Percentiles rank a stretch among this genome's conserved stretches.
Conservation (phyloP, 345 rosid genomes). For the Kandelia obovata region DNA sequence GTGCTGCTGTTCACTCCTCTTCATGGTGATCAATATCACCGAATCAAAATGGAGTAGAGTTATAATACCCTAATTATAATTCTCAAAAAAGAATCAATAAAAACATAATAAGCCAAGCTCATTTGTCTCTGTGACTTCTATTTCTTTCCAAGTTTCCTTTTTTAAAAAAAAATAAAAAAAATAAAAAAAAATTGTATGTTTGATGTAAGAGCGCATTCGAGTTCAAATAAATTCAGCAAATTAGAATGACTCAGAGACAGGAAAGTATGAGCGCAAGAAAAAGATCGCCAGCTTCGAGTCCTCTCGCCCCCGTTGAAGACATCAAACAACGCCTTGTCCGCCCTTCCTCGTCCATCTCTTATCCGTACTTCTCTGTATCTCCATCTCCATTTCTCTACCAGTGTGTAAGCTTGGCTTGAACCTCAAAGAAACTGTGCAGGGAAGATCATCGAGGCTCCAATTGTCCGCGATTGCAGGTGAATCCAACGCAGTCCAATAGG, state of each 20-base stretch:
- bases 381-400: neutral
- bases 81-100: too few species aligned
- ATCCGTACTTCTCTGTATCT: neutral
- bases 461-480: conserved; percentile 1
- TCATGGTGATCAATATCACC: conserved; percentile 21
- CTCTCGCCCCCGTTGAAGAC: conserved; percentile 28
- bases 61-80: too few species aligned
- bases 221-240: too few species aligned
- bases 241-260: neutral
- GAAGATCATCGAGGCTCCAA: too few species aligned
- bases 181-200: too few species aligned
- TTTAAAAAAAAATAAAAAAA: too few species aligned
- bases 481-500: neutral
- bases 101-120: too few species aligned
- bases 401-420: neutral
- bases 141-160: too few species aligned
- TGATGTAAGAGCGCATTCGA: too few species aligned
- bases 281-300: conserved; percentile 14
- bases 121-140: too few species aligned
- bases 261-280: conserved; percentile 8
- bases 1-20: conserved; percentile 33
- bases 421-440: neutral
- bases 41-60: too few species aligned
- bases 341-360: conserved; percentile 16
- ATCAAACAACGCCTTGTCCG: conserved; percentile 26